Percentiles rank a stretch among this genome's conserved stretches.
These are phyloP conservation scores for Ustilago trichophora DNA, from an alignment of 1,284 basidiomycete genomes.

Conservation along the genomic window DNA sequence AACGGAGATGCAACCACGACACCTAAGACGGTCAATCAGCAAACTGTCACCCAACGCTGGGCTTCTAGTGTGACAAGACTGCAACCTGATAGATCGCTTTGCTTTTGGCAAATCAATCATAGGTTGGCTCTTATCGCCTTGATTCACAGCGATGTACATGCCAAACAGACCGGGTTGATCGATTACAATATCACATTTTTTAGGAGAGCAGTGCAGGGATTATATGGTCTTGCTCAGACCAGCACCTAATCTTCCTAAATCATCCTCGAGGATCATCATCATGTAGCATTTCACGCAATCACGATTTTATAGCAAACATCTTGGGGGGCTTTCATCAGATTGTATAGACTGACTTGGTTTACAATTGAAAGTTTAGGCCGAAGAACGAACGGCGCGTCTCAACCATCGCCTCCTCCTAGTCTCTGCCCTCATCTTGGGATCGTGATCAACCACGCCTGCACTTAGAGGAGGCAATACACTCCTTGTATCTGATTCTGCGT, in stretches of 20 bases:
- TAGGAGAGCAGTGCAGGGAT: slow-evolving; percentile 69
- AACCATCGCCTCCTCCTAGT: slow-evolving; percentile 51
- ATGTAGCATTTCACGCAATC: too few relatives aligned
- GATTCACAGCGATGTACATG: slow-evolving; percentile 80
- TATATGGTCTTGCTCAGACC: slow-evolving; percentile 54
- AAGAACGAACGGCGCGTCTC: slow-evolving; percentile 32
- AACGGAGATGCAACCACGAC: neutral
- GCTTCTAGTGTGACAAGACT: slow-evolving; percentile 70
- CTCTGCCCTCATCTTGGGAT: slow-evolving; percentile 32
- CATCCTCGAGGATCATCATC: too few relatives aligned
- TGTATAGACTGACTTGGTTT: too few relatives aligned
- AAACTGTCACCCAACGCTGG: slow-evolving; percentile 26
- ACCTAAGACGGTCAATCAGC: neutral
- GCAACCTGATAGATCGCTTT: slow-evolving; percentile 79
- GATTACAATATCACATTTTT: slow-evolving; percentile 94
- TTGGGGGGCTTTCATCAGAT: too few relatives aligned
- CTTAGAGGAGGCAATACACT: slow-evolving; percentile 33
- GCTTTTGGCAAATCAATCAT: slow-evolving; percentile 84
- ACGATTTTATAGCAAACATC: too few relatives aligned
- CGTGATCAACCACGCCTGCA: slow-evolving; percentile 41
- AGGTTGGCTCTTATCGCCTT: slow-evolving; percentile 81
- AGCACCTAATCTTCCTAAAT: slow-evolving; percentile 17
- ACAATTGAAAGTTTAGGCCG: too few relatives aligned
- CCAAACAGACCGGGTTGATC: slow-evolving; percentile 80
- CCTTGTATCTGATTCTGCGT: slow-evolving; percentile 19